Evolutionary conservation across 257 asterid genomes (phyloP), one percentile per base, ranked within the genome.

Genomic region (Nicotiana attenuata): DNA sequence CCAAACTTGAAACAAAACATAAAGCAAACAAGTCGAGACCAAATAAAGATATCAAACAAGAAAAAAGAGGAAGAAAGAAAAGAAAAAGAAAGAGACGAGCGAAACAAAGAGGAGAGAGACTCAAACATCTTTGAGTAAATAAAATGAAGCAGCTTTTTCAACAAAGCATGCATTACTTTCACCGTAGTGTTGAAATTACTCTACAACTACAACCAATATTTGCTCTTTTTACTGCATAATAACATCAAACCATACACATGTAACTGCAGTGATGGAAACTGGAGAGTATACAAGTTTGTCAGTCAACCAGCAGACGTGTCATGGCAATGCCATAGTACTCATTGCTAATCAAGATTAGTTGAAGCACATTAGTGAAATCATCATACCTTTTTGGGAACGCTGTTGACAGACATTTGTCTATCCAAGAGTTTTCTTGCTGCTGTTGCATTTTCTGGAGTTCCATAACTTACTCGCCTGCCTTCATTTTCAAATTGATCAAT

Each of bases 381-480:
- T 55, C 55, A 28, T 86, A 92, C 99, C 98, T 96, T 96, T 90
- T 96, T 96, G 20, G 99, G 97, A 78, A 96, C 93, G 83, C 96
- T 96, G 87, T 87, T 94, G 78, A 96, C 91, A 9, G 99, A 96
- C 98, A 94, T 91, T 86, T 96, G 99, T 67, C 99, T 89, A 86
- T 96, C 99, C 65, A 96, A 87, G 71, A 96, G 98, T 86, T 94
- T 96, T 87, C 98, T 90, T 76, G 99, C 99, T 14, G 99, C 99
- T 65, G 97, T 93, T 19, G 98, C 98, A 88, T 89, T 92, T 88
- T 96, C 99, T 81, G 98, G 98, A 63, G 98, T 96, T 78, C 99
- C 99, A 76, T 94, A 96, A 86, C 99, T 93, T 82, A 96, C 99
- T 61, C 99, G 88, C 84, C 97, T 89, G 87, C 94, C 94, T 88